A percentile compares a stretch with the other conserved stretches of the same genome.
Conservation (phyloP, 148 eudicot species). For the Spergularia bocconei region DNA sequence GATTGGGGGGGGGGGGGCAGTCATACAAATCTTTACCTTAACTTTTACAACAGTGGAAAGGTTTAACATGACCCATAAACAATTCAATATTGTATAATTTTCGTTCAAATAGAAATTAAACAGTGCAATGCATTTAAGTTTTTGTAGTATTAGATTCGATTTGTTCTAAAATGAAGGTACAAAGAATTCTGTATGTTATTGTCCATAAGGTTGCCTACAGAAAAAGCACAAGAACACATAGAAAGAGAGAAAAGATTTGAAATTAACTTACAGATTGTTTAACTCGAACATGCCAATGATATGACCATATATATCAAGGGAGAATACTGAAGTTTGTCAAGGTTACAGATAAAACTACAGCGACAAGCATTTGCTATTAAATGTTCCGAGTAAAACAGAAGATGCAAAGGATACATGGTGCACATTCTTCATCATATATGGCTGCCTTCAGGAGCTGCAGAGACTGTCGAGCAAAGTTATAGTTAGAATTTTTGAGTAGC, state of each 20-base stretch:
- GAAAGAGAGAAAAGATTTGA: background rate
- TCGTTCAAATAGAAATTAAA: no score
- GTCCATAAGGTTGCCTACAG: background rate
- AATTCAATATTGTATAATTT: no score
- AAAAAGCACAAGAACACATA: background rate
- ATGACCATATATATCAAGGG: slow-evolving; percentile 84
- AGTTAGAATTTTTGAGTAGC: background rate
- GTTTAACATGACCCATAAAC: no score
- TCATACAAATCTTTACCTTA: no score
- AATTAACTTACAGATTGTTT: slow-evolving; percentile 86
- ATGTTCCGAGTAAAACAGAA: background rate
- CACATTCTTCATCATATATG: slow-evolving; percentile 77
- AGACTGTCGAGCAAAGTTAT: slow-evolving; percentile 49
- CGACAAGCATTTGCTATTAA: background rate
- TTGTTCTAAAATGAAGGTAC: no score
- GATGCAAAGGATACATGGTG: slow-evolving; percentile 75
- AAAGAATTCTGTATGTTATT: no score
- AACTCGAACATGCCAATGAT: slow-evolving; percentile 97
- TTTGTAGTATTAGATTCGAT: no score
- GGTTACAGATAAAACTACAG: slow-evolving; percentile 22
- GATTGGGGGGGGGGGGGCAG: no score
- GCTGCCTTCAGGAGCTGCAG: slow-evolving; percentile 82
- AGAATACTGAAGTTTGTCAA: slow-evolving; percentile 71
- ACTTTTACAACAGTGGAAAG: no score
- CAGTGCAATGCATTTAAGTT: no score